Evolutionary conservation across 2,329 filamentous ascomycete genomes (phyloP).

Genomic region (Lojkania enalia): DNA sequence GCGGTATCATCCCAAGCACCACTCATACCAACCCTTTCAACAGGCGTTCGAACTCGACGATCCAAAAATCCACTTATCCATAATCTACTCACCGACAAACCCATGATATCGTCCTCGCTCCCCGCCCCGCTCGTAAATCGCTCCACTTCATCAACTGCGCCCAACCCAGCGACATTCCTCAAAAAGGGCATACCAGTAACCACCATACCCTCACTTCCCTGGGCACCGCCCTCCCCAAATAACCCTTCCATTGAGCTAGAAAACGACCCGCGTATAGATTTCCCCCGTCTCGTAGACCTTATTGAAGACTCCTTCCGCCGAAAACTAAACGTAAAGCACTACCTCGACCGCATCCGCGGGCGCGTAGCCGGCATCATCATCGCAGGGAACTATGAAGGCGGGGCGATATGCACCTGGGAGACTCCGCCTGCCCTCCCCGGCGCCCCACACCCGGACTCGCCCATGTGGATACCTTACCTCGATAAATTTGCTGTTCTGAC

Average conservation of each 20-base stretch:
- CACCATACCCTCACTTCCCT: slow-evolving; percentile 70
- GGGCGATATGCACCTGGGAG: slow-evolving; percentile 95
- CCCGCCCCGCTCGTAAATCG: slow-evolving; percentile 56
- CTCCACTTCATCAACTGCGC: slow-evolving; percentile 38
- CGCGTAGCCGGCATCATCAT: slow-evolving; percentile 90
- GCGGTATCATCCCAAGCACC: slow-evolving; percentile 59
- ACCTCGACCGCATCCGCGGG: slow-evolving; percentile 76
- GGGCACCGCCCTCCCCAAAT: slow-evolving; percentile 67
- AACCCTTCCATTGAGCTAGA: slow-evolving; percentile 68
- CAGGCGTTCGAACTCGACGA: slow-evolving; percentile 59
- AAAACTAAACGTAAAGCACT: slow-evolving; percentile 80
- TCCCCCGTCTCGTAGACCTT: slow-evolving; percentile 78
- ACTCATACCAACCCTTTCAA: slow-evolving; percentile 23
- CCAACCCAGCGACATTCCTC: slow-evolving; percentile 72
- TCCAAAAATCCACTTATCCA: slow-evolving; percentile 87
- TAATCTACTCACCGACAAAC: slow-evolving; percentile 94
- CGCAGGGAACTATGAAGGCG: slow-evolving; percentile 94
- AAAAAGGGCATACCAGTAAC: slow-evolving; percentile 90
- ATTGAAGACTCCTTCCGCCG: slow-evolving; percentile 94
- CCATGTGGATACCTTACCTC: slow-evolving; percentile 74
- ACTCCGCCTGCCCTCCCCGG: slow-evolving; percentile 61
- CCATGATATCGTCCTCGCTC: slow-evolving; percentile 86
- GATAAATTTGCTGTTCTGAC: slow-evolving; percentile 97
- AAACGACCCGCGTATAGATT: slow-evolving; percentile 74
- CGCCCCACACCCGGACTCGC: slow-evolving; percentile 45